Conservation (phyloP, 805 yeast species). For the Metschnikowia henanensis region DNA sequence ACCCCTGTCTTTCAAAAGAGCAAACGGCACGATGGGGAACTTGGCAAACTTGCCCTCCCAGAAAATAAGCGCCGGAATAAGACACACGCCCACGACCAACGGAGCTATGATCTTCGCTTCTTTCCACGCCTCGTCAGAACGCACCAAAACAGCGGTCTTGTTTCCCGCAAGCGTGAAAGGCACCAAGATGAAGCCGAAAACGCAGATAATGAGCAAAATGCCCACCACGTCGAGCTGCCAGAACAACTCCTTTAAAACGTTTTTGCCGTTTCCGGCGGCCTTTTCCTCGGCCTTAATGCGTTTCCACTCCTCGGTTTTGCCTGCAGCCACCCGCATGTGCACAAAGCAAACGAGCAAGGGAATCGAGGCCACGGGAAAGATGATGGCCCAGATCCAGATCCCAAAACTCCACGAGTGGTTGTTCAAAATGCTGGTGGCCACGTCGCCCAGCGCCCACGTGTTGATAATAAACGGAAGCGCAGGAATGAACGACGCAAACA, state of each 20-base stretch:
- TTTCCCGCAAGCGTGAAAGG: constrained; percentile 75
- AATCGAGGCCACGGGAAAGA: constrained; percentile 63
- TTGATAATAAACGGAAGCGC: constrained; percentile 73
- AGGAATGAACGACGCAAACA: constrained; percentile 62
- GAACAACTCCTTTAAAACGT: constrained; percentile 38
- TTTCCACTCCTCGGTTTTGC: constrained; percentile 51
- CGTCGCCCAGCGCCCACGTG: constrained; percentile 74
- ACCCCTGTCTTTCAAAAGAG: constrained; percentile 63
- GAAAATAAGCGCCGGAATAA: constrained; percentile 55
- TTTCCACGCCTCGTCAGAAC: constrained; percentile 48
- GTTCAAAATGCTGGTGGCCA: constrained; percentile 40
- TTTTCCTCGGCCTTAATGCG: constrained; percentile 40
- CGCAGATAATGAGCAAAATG: constrained; percentile 50
- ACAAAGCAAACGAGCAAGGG: constrained; percentile 55
- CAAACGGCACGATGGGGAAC: constrained; percentile 63
- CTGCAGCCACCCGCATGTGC: constrained; percentile 58
- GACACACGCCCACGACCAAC: constrained; percentile 61
- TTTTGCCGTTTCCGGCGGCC: constrained; percentile 20
- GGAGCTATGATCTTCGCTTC: constrained; percentile 66
- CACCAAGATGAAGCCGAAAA: constrained; percentile 63
- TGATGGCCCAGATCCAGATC: constrained; percentile 79
- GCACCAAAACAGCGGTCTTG: constrained; percentile 17
- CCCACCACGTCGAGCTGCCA: constrained; percentile 72
- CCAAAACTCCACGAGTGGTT: constrained; percentile 65
- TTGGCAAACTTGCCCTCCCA: constrained; percentile 60